Evolutionary conservation across 768 basidiomycete genomes (phyloP).

Genomic region (Macrolepiota fuliginosa): DNA sequence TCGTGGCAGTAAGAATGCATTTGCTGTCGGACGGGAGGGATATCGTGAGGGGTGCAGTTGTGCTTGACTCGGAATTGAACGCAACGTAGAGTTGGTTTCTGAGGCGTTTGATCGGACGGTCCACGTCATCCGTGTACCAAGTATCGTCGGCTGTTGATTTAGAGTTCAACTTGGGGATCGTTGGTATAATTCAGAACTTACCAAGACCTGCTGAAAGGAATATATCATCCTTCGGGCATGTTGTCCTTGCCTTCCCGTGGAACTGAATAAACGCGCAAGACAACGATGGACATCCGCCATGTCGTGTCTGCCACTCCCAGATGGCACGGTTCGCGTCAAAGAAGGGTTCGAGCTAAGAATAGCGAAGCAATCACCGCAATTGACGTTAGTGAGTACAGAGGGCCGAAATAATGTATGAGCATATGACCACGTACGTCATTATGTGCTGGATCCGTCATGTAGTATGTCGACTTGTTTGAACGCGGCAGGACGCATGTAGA

Average conservation of each 20-base stretch:
- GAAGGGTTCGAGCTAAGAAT: slow-evolving; percentile 39
- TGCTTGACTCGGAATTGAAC: slow-evolving; percentile 20
- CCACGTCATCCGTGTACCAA: slow-evolving; percentile 36
- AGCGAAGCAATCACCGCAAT: not conserved
- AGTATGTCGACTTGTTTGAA: slow-evolving; percentile 26
- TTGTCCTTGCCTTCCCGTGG: slow-evolving; percentile 39
- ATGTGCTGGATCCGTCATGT: slow-evolving; percentile 46
- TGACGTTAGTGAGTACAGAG: not conserved
- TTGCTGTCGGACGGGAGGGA: slow-evolving; percentile 39
- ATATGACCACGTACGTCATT: slow-evolving; percentile 31
- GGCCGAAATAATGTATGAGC: not conserved
- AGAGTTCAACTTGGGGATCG: not conserved
- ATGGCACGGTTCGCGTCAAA: slow-evolving; percentile 38
- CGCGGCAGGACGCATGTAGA: slow-evolving; percentile 31
- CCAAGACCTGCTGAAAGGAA: slow-evolving; percentile 48
- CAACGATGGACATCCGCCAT: slow-evolving; percentile 33
- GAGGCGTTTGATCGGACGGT: slow-evolving; percentile 36
- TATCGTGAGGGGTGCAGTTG: slow-evolving; percentile 29
- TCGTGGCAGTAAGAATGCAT: slow-evolving; percentile 41
- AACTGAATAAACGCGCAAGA: slow-evolving; percentile 46
- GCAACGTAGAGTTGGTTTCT: slow-evolving; percentile 23
- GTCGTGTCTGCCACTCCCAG: slow-evolving; percentile 35
- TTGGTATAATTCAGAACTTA: slow-evolving; percentile 16
- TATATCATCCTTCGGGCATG: slow-evolving; percentile 36
- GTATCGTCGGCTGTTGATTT: slow-evolving; percentile 18